Base-by-base conservation (phyloP, 768 basidiomycete species). In the Naematelia aurantialba region DNA sequence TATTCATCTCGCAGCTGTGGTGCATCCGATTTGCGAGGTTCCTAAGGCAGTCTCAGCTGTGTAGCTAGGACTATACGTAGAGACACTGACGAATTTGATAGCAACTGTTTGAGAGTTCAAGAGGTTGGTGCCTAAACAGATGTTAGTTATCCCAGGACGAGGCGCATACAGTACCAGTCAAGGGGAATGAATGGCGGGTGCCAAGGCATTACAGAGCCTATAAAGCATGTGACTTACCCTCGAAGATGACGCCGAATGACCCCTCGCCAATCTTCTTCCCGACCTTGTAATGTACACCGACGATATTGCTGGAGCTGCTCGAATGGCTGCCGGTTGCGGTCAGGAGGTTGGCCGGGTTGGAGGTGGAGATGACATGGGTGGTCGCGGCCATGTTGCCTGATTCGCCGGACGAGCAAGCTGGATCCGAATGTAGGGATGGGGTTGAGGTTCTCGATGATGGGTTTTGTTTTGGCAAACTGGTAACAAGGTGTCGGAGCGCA, bases 201-300 rank as follows among this genome's bases (percentile, higher is more conserved):
- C 25, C n/a, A 42, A 34, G 4, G 29, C 30, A 30, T 8, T 10
- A 2, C 12, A 19, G 4, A n/a, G 49, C 8, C 17, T 49, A 27
- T 21, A 88, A 91, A 78, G 89, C 90, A 82, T 17, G 25, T 44
- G 27, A 62, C 79, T 81, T 52, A 73, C 92, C 96, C 87, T 83
- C 97, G 87, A 79, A 96, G 91, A 62, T 98, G 88, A 98, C 92
- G 65, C 96, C 96, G 77, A 99, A 99, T 55, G 70, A 73, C 63
- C 96, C 96, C 78, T 99, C 96, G 63, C 96, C 96, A 79, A 99
- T 97, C 85, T 98, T 98, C 84, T 89, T 89, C 69, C 94, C 94
- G 21, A 98, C 93, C 58, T 90, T 86, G 81, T 94, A 98, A 81
- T 97, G 92, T n/a, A 89, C 85, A 54, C 94, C 91, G 70, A 96